These are phyloP conservation scores for Azolla pinnata DNA, from an alignment of 75 land plant species.

Conservation along the genomic window DNA sequence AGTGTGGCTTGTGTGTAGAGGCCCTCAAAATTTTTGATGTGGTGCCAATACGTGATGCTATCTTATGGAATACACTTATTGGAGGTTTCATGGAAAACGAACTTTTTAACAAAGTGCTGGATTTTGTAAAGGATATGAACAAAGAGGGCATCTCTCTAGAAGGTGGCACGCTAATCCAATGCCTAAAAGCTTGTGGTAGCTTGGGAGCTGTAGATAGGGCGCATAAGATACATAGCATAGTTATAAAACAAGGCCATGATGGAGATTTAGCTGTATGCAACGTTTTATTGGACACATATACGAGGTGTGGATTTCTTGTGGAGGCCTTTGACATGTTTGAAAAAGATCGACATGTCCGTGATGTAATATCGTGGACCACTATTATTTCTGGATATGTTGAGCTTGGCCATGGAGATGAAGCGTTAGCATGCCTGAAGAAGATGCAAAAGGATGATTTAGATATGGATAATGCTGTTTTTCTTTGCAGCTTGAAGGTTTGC, in stretches of 20 bases:
- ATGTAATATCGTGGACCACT: constrained; percentile 16
- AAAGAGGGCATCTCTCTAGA: background rate
- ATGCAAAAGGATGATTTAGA: constrained; percentile 7
- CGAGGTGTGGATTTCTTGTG: background rate
- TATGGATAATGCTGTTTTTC: background rate
- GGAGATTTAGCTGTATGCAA: background rate
- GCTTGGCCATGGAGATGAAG: constrained; percentile 9
- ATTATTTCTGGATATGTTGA: constrained; percentile 15
- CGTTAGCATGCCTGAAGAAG: constrained; percentile 1
- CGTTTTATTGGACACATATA: background rate
- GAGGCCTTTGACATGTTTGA: background rate
- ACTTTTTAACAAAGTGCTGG: background rate
- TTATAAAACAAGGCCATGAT: background rate
- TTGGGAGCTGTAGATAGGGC: background rate
- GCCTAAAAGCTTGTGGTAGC: constrained; percentile 9
- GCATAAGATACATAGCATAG: background rate
- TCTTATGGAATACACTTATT: no score
- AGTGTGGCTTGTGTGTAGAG: no score
- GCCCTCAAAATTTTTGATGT: no score
- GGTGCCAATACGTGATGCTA: no score
- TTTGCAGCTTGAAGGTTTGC: constrained; percentile 27
- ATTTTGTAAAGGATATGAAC: background rate
- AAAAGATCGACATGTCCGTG: background rate
- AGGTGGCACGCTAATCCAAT: background rate
- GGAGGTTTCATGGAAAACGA: no score